Evolutionary conservation across 2,329 filamentous ascomycete species (phyloP), one percentile per base, ranked within the genome.

Genomic region (Aphanoascus verrucosus): DNA sequence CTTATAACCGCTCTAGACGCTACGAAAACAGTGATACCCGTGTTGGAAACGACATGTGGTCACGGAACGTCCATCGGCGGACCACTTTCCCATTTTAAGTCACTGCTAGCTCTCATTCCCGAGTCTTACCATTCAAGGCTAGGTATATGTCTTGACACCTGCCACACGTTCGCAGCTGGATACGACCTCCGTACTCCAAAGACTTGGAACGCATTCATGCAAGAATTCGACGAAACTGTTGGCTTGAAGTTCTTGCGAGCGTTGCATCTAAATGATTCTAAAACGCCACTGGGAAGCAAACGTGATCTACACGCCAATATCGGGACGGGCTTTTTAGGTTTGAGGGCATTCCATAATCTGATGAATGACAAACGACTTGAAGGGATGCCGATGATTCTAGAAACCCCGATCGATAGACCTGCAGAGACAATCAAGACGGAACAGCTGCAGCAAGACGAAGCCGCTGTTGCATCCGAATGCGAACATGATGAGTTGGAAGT

Each of bases 291-390:
- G 31, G 76, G 71, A 41, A 93, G 88, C 35, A 81, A 88, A 59
- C 82, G 90, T 40, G 93, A 98, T 66, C 72, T 97, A 1, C 93
- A 98, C 69, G 89, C 91, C 59, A 97, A 96, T 66, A 97, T 98
- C 58, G 93, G 93, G 23, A 94, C 89, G 0, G 93, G 93, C 1
- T 98, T 94, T 65, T 77, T 98, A 0, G 93, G 93, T 0, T 77
- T 98, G 14, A 80, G 86, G 19, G 86, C 90, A 1, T 98, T 98
- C 69, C 88, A 95, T 71, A 88, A 84, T 64, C 73, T 98, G 56
- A 84, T 97, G 76, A 97, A 97, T 67, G 82, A 88, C 63, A 74
- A 77, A 23, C 75, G 81, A 1, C 85, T 97, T 56, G 79, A 85
- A 60, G 81, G 81, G 23, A 70, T 96, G 62, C 93, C 93, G 3